Evolutionary conservation across 805 yeast species (phyloP), one percentile per base, ranked within the genome.

Genomic region (Lachancea cidri): DNA sequence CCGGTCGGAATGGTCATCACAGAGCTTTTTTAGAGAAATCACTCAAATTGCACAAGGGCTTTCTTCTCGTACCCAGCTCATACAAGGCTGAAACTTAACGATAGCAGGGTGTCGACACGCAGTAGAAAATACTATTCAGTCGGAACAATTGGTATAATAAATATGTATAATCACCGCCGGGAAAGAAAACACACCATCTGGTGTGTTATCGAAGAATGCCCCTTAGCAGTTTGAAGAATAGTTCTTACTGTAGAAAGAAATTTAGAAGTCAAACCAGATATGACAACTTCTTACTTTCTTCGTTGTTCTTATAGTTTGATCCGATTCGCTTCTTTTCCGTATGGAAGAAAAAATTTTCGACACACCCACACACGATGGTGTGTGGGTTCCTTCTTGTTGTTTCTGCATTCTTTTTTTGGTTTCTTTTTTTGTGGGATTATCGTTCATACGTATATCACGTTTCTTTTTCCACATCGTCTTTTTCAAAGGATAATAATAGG

Each of bases 51-150:
- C 27, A 7, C 27, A 22, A 7, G 27, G 16, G n/a, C 32, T 25
- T 41, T 41, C 44, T 41, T 41, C 44, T 13, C 16, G 32, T 6
- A 14, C 30, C 38, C 32, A 36, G 54, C 65, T 66, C 71, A 67
- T 67, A 67, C 71, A 67, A 67, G 71, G 71, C 71, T 67, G 71
- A 67, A 67, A 67, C 71, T 67, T 67, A 67, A 67, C 71, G 71
- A 67, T 48, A 58, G 57, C 57, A 52, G 61, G 58, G 55, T 67
- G 71, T 67, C 72, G 67, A 67, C 71, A 57, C 51, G 53, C 49
- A 59, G 62, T 47, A 49, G 46, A 46, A n/a, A 50, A 57, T 43
- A 59, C 64, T 58, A 63, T 60, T 63, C 67, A 64, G 68, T 64
- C 64, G 68, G 68, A 64, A 64, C 68, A 64, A 64, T 63, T 64